Percentiles rank a stretch among this genome's conserved stretches.
Conservation (phyloP, 2,329 filamentous ascomycete species). For the Teratosphaeriaceae sp. region DNA sequence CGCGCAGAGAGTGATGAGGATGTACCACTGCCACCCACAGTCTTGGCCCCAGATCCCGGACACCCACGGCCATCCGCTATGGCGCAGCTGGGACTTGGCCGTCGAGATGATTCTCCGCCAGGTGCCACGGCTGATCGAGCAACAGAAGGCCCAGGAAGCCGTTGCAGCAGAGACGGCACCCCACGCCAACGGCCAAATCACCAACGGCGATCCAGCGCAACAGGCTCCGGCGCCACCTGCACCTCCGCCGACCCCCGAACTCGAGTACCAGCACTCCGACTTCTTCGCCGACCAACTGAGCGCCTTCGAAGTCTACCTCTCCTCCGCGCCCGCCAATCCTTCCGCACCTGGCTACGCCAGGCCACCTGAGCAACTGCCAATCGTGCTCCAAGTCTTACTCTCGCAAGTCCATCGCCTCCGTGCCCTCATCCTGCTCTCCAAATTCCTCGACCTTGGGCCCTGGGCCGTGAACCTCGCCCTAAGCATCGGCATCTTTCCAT, state of each 20-base stretch:
- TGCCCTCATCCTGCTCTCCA: conserved; percentile 83
- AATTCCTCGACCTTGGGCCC: conserved; percentile 89
- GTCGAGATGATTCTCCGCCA: conserved; percentile 93
- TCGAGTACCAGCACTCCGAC: conserved; percentile 88
- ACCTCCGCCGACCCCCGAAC: conserved; percentile 44
- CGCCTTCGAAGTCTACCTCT: conserved; percentile 90
- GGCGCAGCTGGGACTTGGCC: conserved; percentile 96
- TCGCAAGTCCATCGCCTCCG: conserved; percentile 92
- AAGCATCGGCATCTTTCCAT: conserved; percentile 97
- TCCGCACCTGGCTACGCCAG: conserved; percentile 63
- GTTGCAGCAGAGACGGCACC: conserved; percentile 4
- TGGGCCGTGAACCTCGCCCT: conserved; percentile 98
- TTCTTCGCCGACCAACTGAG: conserved; percentile 98
- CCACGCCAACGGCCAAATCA: not conserved
- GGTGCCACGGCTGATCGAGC: conserved; percentile 72
- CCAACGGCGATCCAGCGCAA: not conserved
- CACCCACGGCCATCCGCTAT: conserved; percentile 88
- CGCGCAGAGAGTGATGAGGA: conserved; percentile 90
- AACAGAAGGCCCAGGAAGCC: conserved; percentile 56
- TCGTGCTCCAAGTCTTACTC: conserved; percentile 89
- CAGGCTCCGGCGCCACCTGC: conserved; percentile 8
- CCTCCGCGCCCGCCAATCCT: conserved; percentile 91
- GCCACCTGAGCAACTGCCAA: conserved; percentile 81
- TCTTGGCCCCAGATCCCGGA: conserved; percentile 89
- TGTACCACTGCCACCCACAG: conserved; percentile 91